These are phyloP conservation scores for Chrysochromulina tobinii DNA, from an alignment of 78 protist genomes.

Conservation along the genomic window DNA sequence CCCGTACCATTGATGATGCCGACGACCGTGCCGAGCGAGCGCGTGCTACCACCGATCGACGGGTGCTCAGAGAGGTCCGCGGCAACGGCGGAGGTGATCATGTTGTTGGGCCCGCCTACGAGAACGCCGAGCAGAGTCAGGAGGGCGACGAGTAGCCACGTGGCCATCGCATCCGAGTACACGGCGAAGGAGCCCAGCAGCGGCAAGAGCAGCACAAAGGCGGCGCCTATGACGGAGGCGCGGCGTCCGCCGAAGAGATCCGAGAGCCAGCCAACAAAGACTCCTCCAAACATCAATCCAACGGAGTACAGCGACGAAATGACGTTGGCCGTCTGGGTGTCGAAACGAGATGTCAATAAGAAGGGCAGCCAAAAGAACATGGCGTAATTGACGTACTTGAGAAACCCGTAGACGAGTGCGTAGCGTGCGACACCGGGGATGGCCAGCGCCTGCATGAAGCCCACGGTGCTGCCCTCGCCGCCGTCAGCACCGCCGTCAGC, in stretches of 20 bases:
- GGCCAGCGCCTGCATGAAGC: conserved; percentile 2
- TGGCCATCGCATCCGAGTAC: not conserved
- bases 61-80: conserved; percentile 29
- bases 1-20: conserved; percentile 32
- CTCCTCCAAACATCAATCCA: conserved; percentile 16
- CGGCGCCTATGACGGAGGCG: not conserved
- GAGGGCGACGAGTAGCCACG: not conserved
- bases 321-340: not conserved
- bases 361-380: conserved; percentile 30
- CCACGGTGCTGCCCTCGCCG: not conserved
- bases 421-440: conserved; percentile 1
- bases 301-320: conserved; percentile 23
- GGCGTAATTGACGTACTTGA: conserved; percentile 30
- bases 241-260: conserved; percentile 9
- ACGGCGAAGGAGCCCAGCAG: conserved; percentile 16
- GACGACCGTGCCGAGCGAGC: conserved; percentile 14
- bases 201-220: not conserved
- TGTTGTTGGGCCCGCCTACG: conserved; percentile 33
- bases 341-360: not conserved
- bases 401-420: not conserved
- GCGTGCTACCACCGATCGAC: conserved; percentile 21
- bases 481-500: not conserved
- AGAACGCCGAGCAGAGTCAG: not conserved
- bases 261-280: conserved; percentile 12
- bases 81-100: conserved; percentile 26